These are phyloP conservation scores for Trametes villosa DNA, from an alignment of 768 basidiomycete genomes.

Conservation along the genomic window DNA sequence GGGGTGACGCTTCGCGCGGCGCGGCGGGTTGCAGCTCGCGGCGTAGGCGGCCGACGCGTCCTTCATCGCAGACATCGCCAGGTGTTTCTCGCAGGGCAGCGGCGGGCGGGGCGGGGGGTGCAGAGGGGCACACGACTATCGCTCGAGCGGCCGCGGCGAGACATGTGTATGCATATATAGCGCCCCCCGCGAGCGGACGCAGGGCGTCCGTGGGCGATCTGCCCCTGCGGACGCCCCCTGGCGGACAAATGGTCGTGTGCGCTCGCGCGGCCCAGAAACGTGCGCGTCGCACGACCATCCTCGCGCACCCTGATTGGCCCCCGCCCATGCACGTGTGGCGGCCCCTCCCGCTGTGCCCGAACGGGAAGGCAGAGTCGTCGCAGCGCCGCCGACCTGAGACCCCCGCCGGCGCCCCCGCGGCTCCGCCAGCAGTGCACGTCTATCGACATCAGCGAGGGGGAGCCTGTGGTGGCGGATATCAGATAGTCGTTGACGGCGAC, in stretches of 20 bases:
- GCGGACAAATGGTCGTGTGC: conserved; percentile 34
- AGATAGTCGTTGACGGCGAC: background rate
- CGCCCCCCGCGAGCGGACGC: background rate
- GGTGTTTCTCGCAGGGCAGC: background rate
- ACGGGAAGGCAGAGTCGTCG: conserved; percentile 21
- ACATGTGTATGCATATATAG: conserved; percentile 12
- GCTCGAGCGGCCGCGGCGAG: background rate
- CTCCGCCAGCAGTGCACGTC: background rate
- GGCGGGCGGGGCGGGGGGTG: conserved; percentile 1
- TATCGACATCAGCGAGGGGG: too few species aligned
- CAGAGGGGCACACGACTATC: conserved; percentile 24
- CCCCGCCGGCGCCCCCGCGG: background rate
- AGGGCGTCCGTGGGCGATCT: conserved; percentile 14
- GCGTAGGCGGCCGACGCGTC: conserved; percentile 35
- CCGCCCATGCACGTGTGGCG: conserved; percentile 32
- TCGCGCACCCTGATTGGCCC: conserved; percentile 30
- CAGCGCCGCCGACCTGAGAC: background rate
- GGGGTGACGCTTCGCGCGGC: conserved; percentile 48
- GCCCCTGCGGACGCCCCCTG: conserved; percentile 14
- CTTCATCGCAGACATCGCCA: conserved; percentile 21
- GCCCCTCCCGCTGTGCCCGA: conserved; percentile 5
- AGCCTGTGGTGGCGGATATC: background rate
- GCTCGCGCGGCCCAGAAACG: conserved; percentile 27
- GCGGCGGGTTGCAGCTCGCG: conserved; percentile 48
- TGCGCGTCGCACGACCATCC: conserved; percentile 37